These are phyloP conservation scores for Ceratocystiopsis minuta DNA, from an alignment of 2,329 filamentous ascomycete species.

Conservation along the genomic window DNA sequence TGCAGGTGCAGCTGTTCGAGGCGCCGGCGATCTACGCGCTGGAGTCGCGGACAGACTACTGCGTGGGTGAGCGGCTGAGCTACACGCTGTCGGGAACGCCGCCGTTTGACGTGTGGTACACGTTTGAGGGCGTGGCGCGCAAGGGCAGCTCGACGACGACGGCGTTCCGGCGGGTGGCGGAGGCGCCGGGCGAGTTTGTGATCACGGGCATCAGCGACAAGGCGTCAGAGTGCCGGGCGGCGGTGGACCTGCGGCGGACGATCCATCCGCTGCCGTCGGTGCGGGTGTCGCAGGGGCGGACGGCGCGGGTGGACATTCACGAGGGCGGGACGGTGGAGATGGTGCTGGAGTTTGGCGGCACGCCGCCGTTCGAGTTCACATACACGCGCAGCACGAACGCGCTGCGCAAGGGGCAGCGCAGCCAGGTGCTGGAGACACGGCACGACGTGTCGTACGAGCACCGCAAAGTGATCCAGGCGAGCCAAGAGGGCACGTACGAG, in stretches of 20 bases:
- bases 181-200: slow-evolving; percentile 72
- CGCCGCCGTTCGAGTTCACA: slow-evolving; percentile 92
- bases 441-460: slow-evolving; percentile 73
- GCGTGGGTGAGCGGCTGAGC: slow-evolving; percentile 83
- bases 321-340: slow-evolving; percentile 91
- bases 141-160: slow-evolving; percentile 66
- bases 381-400: slow-evolving; percentile 83
- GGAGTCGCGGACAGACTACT: slow-evolving; percentile 74
- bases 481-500: slow-evolving; percentile 92
- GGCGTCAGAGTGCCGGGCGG: slow-evolving; percentile 71
- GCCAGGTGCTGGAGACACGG: slow-evolving; percentile 71
- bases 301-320: slow-evolving; percentile 78
- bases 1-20: slow-evolving; percentile 84
- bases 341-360: slow-evolving; percentile 86
- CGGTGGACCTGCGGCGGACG: slow-evolving; percentile 57
- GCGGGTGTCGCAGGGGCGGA: slow-evolving; percentile 67
- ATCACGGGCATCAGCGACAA: slow-evolving; percentile 79
- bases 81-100: slow-evolving; percentile 82
- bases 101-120: slow-evolving; percentile 86
- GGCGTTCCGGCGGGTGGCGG: slow-evolving; percentile 82
- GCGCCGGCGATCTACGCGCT: slow-evolving; percentile 79
- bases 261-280: slow-evolving; percentile 91
- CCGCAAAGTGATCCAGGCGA: slow-evolving; percentile 64
- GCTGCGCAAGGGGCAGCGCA: slow-evolving; percentile 54
- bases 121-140: slow-evolving; percentile 60